Evolutionary conservation across 1,284 basidiomycete species (phyloP), one percentile per base, ranked within the genome.

Genomic region (Apiotrichum gracile): DNA sequence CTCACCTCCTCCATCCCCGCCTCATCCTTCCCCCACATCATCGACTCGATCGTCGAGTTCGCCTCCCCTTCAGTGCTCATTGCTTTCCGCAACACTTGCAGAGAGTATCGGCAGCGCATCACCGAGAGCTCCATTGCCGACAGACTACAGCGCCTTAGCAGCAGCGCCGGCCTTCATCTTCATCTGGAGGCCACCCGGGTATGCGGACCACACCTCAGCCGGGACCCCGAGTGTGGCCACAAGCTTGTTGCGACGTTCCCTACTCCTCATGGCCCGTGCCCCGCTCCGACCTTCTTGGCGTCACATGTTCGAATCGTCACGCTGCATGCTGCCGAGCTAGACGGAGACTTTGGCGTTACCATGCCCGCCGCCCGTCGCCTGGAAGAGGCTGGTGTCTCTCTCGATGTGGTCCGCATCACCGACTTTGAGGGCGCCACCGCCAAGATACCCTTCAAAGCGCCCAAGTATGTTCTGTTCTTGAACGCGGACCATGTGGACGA

Each of bases 321-420:
- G 7, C 29, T 45, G 19, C 43, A 45, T 4, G 43, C 27, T 6
- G 42, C 34, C 13, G 35, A 24, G 1, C 29, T 54, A 27, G 48
- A 54, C 41, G 51, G 55, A 26, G 49, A 57, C 24, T 41, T 50
- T 31, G 51, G 44, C 45, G 44, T 49, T 24, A 54, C 50, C 22
- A 27, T 41, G 7, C 55, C 24, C n/a, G 41, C 31, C 2, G 43
- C 43, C 8, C 19, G 21, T 19, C 5, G 33, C 10, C 43, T 45
- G 29, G 29, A n/a, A 2, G 21, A 31, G 12, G 43, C 43, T 2
- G 16, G 24, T 4, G 43, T 21, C 13, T 14, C 21, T 3, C 43
- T 45, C 43, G 43, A 34, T 4, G 43, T 45, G 3, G 43, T 45
- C 5, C 27, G 43, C 19, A 45, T 45, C n/a, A n/a, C 19, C 31